Evolutionary conservation across 2,329 filamentous ascomycete species (phyloP).

Genomic region (Alternaria triticina): DNA sequence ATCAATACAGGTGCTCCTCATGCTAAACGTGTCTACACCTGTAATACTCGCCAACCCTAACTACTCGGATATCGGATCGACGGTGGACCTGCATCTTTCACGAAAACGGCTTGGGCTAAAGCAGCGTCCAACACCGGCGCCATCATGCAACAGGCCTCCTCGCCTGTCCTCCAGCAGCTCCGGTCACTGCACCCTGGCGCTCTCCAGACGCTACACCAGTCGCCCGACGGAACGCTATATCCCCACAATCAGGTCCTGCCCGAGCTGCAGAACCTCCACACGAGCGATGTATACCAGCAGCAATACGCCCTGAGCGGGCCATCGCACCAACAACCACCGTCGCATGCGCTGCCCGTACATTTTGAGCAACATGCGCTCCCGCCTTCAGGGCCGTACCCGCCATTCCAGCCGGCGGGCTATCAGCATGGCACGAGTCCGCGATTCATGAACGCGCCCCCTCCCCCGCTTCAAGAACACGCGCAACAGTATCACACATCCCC

Average conservation of each 20-base stretch:
- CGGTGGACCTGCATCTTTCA: conserved; percentile 9
- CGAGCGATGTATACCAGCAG: conserved; percentile 30
- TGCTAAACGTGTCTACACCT: neutral
- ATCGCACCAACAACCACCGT: conserved; percentile 23
- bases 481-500: conserved; percentile 26
- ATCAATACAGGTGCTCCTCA: conserved; percentile 6
- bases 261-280: conserved; percentile 50
- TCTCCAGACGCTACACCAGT: conserved; percentile 40
- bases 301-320: conserved; percentile 26
- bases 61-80: conserved; percentile 1
- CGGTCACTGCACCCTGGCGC: conserved; percentile 34
- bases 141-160: conserved; percentile 30
- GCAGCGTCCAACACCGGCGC: conserved; percentile 30
- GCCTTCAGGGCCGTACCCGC: conserved; percentile 28
- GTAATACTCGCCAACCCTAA: neutral
- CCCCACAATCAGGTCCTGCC: conserved; percentile 36
- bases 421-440: conserved; percentile 32
- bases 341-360: conserved; percentile 30
- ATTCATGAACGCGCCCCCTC: conserved; percentile 29
- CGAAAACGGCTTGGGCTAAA: conserved; percentile 25
- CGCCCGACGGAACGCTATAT: conserved; percentile 32
- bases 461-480: conserved; percentile 19
- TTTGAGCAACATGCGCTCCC: conserved; percentile 46
- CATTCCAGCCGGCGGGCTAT: conserved; percentile 28
- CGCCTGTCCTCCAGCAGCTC: conserved; percentile 28